Base-by-base conservation (phyloP, 495 filamentous ascomycete species). In the Xylaria cubensis region DNA sequence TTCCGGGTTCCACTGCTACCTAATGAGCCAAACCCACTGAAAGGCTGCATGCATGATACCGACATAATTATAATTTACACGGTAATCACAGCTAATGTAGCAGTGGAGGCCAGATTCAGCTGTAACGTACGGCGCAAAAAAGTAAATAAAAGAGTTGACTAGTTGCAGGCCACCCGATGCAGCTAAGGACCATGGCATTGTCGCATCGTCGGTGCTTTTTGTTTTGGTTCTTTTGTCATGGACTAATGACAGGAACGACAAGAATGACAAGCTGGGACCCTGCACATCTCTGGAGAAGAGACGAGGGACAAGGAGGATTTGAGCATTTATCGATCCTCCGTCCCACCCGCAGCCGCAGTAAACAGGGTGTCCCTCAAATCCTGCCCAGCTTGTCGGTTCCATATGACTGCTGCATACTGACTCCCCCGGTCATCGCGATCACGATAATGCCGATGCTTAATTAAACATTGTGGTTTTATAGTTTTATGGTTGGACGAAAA, bases 1-100 rank as follows among this genome's bases (percentile, higher is more conserved):
- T 3, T 32, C 5, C 36, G 36, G 64, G 64, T 9, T 66, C 64
- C 64, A 66, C 64, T 66, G 44, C 64, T 53, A 34, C 39, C 62
- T 34, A 21, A 63, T 8, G 2, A 42, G 17, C 26, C 29, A 41
- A 41, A 41, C 19, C 39, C 39, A 26, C 61, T 42, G 61, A 26
- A 44, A 7, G 12, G 10, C 36, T 39, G 36, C 36, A 39, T 63
- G 61, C 61, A 63, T 63, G 39, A 63, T 63, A 42, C 4, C 61
- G 0, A 61, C 29, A 34, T 42, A 42, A 12, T 13, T 42, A 42
- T 29, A 32, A 32, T 34, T 34, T 65, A 46, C 63, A 66, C 26
- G 17, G 36, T 12, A 26, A 44, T 42, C 39, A 36, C 61, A 64
- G 61, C 61, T 44, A 15, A 64, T 44, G 39, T 64, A 44, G 61